These are phyloP conservation scores for Globisporangium paroecandrum DNA, from an alignment of 352 stramenopile genomes.

Conservation along the genomic window DNA sequence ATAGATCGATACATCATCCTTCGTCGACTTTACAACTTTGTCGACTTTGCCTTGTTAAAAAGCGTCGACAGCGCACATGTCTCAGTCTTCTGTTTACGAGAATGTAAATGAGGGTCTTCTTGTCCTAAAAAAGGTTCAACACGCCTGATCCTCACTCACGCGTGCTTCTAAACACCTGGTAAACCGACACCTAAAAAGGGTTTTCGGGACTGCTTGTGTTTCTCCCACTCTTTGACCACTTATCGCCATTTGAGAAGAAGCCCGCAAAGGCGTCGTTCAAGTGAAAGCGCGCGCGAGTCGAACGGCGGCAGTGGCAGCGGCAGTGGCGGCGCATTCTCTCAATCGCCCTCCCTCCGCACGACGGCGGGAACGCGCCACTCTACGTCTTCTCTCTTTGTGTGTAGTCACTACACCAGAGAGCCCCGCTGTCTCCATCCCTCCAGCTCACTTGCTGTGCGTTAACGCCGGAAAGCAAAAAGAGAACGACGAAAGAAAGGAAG, in stretches of 20 bases:
- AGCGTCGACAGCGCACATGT: not conserved
- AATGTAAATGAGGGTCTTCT: not conserved
- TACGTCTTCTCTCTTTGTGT: not conserved
- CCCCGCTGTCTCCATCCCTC: not conserved
- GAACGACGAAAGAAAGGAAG: not conserved
- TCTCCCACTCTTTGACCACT: conserved; percentile 10
- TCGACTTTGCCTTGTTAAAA: not conserved
- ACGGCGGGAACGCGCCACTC: not conserved
- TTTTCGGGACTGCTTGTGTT: not conserved
- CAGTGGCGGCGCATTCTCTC: conserved; percentile 4
- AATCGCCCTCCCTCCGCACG: not conserved
- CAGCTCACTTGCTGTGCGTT: not conserved
- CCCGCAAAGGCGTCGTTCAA: not conserved
- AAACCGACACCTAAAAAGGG: conserved; percentile 4
- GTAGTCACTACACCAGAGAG: not conserved
- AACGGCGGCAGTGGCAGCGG: not conserved
- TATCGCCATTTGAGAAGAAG: conserved; percentile 7
- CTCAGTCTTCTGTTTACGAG: not conserved
- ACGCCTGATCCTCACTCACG: no score
- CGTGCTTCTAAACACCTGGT: not conserved
- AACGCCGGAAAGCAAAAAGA: not conserved
- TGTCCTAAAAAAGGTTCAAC: conserved; percentile 4
- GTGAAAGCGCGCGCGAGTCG: not conserved
- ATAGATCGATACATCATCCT: no score
- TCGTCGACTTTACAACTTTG: not conserved